Conservation (phyloP, 2,329 filamentous ascomycete genomes). For the Fusarium multiceps region DNA sequence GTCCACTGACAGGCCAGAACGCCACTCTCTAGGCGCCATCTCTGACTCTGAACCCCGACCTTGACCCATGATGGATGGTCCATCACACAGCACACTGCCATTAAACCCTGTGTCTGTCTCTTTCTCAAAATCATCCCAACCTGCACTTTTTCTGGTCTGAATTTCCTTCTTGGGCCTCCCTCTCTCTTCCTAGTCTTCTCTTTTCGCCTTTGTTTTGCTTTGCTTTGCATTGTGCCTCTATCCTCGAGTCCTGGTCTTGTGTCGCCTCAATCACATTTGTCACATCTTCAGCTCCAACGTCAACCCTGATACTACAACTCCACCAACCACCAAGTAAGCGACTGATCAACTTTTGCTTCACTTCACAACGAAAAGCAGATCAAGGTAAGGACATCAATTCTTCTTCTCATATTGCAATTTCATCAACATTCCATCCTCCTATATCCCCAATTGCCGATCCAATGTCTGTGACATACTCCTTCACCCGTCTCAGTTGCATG, state of each 20-base stretch:
- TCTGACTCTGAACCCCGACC: conserved; percentile 53
- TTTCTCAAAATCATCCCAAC: conserved; percentile 46
- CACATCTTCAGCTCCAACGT: conserved; percentile 39
- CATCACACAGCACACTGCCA: conserved; percentile 40
- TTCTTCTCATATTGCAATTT: neutral
- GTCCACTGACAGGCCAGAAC: conserved; percentile 58
- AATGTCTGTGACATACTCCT: conserved; percentile 25
- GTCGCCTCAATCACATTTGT: conserved; percentile 43
- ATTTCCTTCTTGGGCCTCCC: conserved; percentile 44
- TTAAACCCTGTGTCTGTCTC: conserved; percentile 35
- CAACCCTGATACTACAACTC: conserved; percentile 34
- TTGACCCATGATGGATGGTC: conserved; percentile 50
- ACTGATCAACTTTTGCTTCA: conserved; percentile 26
- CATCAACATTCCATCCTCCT: neutral
- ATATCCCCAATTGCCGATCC: conserved; percentile 13
- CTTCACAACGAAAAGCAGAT: neutral
- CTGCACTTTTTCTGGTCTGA: conserved; percentile 43
- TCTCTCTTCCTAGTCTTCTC: conserved; percentile 38
- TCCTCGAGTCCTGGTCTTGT: conserved; percentile 15
- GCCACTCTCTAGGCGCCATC: conserved; percentile 57
- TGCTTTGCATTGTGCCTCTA: conserved; percentile 22
- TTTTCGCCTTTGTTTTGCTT: conserved; percentile 36
- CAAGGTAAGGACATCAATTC: conserved; percentile 19
- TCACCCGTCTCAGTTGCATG: conserved; percentile 27
- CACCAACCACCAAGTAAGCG: conserved; percentile 33